A percentile compares a stretch with the other conserved stretches of the same genome.
Evolutionary conservation across 1,284 basidiomycete genomes (phyloP).

Genomic region (Takashimella koratensis): DNA sequence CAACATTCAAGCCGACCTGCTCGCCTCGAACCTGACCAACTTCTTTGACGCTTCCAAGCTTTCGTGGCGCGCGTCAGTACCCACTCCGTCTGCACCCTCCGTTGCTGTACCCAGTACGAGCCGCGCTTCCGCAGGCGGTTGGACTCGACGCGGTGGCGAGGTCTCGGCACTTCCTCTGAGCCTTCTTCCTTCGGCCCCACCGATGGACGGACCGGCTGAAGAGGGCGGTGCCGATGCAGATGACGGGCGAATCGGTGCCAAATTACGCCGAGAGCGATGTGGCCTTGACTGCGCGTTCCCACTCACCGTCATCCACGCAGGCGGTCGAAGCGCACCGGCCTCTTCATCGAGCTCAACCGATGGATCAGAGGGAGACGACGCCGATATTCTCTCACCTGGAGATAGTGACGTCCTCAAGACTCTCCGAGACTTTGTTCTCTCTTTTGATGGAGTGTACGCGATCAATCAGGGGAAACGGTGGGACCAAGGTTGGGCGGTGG

Average conservation of each 20-base stretch:
- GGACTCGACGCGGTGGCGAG: background rate
- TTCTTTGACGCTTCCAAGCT: conserved; percentile 44
- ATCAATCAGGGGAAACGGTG: conserved; percentile 42
- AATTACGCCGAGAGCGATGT: conserved; percentile 14
- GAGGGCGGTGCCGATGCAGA: background rate
- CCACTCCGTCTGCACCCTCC: background rate
- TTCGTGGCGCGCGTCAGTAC: conserved; percentile 34
- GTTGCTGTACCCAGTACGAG: background rate
- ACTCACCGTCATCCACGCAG: conserved; percentile 48
- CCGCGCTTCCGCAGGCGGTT: background rate
- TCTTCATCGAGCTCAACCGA: conserved; percentile 3
- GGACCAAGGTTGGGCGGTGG: conserved; percentile 47
- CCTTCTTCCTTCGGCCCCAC: too few relatives aligned
- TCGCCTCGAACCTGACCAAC: conserved; percentile 28
- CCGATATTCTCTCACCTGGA: conserved; percentile 15
- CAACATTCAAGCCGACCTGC: conserved; percentile 23
- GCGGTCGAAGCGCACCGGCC: conserved; percentile 8
- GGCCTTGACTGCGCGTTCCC: conserved; percentile 49
- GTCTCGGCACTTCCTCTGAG: background rate
- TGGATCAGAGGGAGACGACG: background rate
- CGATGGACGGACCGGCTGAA: background rate
- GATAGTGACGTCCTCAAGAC: conserved; percentile 38
- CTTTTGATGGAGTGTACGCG: conserved; percentile 46
- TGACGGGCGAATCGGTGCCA: too few relatives aligned
- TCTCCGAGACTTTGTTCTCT: conserved; percentile 38